phyloP scores from a whole-genome alignment of 306 rosid genomes.

The Dryas octopetala region DNA sequence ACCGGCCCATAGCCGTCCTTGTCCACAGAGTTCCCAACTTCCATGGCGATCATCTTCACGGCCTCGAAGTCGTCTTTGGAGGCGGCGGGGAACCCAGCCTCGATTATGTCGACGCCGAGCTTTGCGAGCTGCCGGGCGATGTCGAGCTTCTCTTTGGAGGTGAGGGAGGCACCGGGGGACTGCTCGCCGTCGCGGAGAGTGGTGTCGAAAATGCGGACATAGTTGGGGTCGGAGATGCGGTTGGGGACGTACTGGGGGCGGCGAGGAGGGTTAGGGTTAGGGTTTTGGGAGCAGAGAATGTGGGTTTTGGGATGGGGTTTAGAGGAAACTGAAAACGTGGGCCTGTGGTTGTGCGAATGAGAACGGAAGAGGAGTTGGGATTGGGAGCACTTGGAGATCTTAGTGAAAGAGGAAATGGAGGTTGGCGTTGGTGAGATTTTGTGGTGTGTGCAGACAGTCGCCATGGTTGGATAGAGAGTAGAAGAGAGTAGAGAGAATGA shows the following conservation, averaged over 20 bases:
- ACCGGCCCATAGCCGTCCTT: conserved; percentile 76
- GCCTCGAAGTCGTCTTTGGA: conserved; percentile 87
- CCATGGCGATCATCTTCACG: conserved; percentile 62
- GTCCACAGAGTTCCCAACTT: conserved; percentile 75
- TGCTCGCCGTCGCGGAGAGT: conserved; percentile 99
- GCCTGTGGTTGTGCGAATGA: conserved; percentile 24
- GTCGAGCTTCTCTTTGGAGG: conserved; percentile 83
- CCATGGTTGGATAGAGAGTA: conserved; percentile 1
- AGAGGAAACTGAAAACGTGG: neutral
- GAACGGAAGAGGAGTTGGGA: conserved; percentile 16
- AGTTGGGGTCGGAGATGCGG: conserved; percentile 69
- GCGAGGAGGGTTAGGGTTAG: conserved; percentile 6
- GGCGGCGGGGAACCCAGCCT: conserved; percentile 91
- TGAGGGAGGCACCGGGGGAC: conserved; percentile 96
- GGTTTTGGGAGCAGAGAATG: conserved; percentile 12
- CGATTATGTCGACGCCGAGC: conserved; percentile 92
- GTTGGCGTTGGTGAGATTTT: neutral
- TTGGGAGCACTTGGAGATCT: neutral
- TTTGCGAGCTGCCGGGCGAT: conserved; percentile 80
- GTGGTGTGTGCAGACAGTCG: neutral
- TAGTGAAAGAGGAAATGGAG: conserved; percentile 9
- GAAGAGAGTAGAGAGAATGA: no score
- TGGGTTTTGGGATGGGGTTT: neutral
- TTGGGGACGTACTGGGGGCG: conserved; percentile 89
- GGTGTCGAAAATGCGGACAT: conserved; percentile 88